Conservation (phyloP, 2,329 filamentous ascomycete species). For the Penicillium verrucosum region DNA sequence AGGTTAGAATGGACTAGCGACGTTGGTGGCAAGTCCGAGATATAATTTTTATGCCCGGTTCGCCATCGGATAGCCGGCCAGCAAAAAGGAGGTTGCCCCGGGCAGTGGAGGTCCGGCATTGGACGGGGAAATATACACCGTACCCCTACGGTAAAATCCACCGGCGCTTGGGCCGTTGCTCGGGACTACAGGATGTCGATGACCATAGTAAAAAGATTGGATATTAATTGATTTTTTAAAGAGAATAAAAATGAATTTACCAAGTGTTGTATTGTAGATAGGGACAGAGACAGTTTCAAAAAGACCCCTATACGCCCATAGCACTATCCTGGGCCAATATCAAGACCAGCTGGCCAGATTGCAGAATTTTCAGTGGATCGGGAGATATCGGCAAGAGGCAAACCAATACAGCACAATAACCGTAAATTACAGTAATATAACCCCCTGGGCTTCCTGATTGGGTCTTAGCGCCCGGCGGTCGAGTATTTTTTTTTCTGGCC, state of each 20-base stretch:
- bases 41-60: conserved; percentile 6
- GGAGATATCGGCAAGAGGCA: conserved; percentile 37
- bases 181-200: conserved; percentile 17
- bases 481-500: conserved; percentile 39
- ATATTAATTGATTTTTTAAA: neutral
- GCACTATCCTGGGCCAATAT: neutral
- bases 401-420: conserved; percentile 14
- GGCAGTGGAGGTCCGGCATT: conserved; percentile 20
- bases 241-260: neutral
- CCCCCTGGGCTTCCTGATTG: conserved; percentile 21
- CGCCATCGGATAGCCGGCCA: conserved; percentile 32
- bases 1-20: neutral
- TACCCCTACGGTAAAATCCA: conserved; percentile 14
- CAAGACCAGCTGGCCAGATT: conserved; percentile 9
- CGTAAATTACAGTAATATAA: conserved; percentile 9
- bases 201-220: neutral
- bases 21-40: conserved; percentile 14
- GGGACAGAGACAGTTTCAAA: neutral
- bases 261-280: neutral
- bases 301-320: neutral
- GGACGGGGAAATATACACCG: conserved; percentile 24
- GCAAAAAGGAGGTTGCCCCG: conserved; percentile 26
- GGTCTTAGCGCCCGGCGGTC: conserved; percentile 31
- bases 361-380: conserved; percentile 27
- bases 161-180: conserved; percentile 22